These are phyloP conservation scores for Colletotrichum camelliae DNA, from an alignment of 2,329 filamentous ascomycete genomes.

Conservation along the genomic window DNA sequence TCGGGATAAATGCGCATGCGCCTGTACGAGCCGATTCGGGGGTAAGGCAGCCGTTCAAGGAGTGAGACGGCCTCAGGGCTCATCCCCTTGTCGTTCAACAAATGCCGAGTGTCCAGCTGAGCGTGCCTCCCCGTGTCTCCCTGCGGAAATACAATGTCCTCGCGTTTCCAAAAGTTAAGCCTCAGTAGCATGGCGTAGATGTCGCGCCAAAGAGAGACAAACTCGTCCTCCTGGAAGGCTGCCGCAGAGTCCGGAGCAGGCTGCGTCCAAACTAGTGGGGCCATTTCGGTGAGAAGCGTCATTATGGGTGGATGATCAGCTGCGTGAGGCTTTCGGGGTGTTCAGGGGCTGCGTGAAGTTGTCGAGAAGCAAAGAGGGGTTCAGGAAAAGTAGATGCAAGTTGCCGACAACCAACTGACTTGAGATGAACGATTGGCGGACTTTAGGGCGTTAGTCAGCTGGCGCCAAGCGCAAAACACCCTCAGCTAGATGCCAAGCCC, in stretches of 20 bases:
- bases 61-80: neutral
- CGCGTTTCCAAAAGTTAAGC: neutral
- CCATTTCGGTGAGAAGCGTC: neutral
- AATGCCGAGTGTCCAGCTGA: neutral
- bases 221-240: slow-evolving; percentile 1
- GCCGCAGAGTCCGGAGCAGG: neutral
- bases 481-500: neutral
- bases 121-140: neutral
- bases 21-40: neutral
- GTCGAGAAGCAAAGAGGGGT: neutral
- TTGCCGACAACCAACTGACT: neutral
- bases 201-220: slow-evolving; percentile 6
- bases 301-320: neutral
- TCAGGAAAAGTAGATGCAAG: neutral
- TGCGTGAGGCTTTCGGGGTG: no score
- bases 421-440: neutral
- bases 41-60: slow-evolving; percentile 5
- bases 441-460: neutral
- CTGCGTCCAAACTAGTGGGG: neutral
- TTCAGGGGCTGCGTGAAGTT: no score
- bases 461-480: neutral
- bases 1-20: neutral
- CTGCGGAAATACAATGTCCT: slow-evolving; percentile 2
- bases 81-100: neutral
- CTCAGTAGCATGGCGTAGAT: neutral